phyloP scores from a whole-genome alignment of 306 rosid genomes.

The Medicago truncatula region MtrunA17r5.0-ANR NC_053042.1:30471001-30471500 shows the following conservation, averaged over 20 bases:
- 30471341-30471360: constrained; percentile 87
- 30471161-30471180: background rate
- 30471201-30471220: background rate
- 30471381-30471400: constrained; percentile 89
- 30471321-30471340: constrained; percentile 73
- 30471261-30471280: constrained; percentile 61
- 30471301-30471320: constrained; percentile 93
- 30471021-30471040: constrained; percentile 83
- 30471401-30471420: constrained; percentile 72
- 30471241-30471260: constrained; percentile 13
- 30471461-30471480: background rate
- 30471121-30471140: constrained; percentile 79
- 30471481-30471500: background rate
- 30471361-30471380: constrained; percentile 58
- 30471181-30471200: background rate
- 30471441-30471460: constrained; percentile 24
- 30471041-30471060: constrained; percentile 72
- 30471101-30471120: constrained; percentile 76
- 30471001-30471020: constrained; percentile 88
- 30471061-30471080: constrained; percentile 65
- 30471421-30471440: constrained; percentile 56
- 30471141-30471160: constrained; percentile 56
- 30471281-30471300: constrained; percentile 67
- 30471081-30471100: constrained; percentile 72
- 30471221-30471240: constrained; percentile 16